A percentile compares a stretch with the other conserved stretches of the same genome.
phyloP scores from a whole-genome alignment of 2,329 filamentous ascomycete species.

The Fusarium agapanthi region DNA sequence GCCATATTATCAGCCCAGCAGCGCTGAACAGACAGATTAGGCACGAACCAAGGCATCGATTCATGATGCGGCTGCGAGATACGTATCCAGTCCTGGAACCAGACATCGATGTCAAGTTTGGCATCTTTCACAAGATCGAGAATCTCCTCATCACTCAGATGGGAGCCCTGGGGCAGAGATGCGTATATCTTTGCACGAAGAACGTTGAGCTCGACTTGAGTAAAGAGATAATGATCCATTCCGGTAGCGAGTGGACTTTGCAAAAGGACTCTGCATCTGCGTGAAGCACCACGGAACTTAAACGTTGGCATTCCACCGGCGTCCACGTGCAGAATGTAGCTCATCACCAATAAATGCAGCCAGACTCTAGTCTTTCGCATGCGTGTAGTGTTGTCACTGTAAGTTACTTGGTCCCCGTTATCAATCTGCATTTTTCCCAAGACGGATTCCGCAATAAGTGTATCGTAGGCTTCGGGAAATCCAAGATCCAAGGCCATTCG shows the following conservation, averaged over 20 bases:
- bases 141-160: background rate
- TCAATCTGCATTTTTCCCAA: background rate
- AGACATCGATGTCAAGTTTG: conserved; percentile 15
- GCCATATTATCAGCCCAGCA: conserved; percentile 24
- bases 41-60: conserved; percentile 10
- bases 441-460: background rate
- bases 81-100: conserved; percentile 16
- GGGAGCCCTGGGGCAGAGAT: background rate
- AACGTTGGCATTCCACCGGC: conserved; percentile 8
- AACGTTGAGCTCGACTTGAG: conserved; percentile 11
- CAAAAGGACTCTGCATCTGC: conserved; percentile 1
- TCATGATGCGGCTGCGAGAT: background rate
- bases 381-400: background rate
- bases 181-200: conserved; percentile 16
- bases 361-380: conserved; percentile 15
- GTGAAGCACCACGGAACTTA: conserved; percentile 10
- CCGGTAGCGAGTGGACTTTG: conserved; percentile 4
- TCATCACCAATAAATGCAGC: conserved; percentile 3
- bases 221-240: conserved; percentile 14
- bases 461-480: conserved; percentile 10
- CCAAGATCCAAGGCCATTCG: conserved; percentile 16
- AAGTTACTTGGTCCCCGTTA: accelerated
- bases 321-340: conserved; percentile 11
- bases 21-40: background rate
- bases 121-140: conserved; percentile 8